Conservation (phyloP, 2,329 filamentous ascomycete species). For the Mycosphaerella sp. region DNA sequence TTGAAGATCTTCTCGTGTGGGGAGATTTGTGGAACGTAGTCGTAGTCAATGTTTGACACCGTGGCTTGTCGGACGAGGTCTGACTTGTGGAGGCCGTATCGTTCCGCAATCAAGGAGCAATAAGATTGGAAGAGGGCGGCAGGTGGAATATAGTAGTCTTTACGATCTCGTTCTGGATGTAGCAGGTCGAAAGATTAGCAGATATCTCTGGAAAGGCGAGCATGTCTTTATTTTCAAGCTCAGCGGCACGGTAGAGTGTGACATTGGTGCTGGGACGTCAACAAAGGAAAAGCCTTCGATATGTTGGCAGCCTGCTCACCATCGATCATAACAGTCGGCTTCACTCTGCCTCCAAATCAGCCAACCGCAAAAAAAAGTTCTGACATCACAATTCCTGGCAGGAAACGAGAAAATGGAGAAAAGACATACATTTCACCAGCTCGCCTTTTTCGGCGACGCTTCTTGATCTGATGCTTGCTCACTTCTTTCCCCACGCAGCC, state of each 20-base stretch:
- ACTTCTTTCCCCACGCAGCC: slow-evolving; percentile 73
- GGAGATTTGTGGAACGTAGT: slow-evolving; percentile 41
- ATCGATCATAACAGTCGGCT: slow-evolving; percentile 37
- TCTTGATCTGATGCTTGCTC: slow-evolving; percentile 69
- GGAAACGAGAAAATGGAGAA: not conserved
- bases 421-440: slow-evolving; percentile 10
- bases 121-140: slow-evolving; percentile 39
- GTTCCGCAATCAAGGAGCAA: slow-evolving; percentile 37
- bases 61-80: slow-evolving; percentile 55
- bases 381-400: no score
- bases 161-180: slow-evolving; percentile 38
- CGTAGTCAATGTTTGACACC: slow-evolving; percentile 57
- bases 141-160: slow-evolving; percentile 43
- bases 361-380: no score
- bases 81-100: slow-evolving; percentile 44
- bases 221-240: no score
- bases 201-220: no score
- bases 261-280: no score
- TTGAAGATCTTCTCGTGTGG: slow-evolving; percentile 56
- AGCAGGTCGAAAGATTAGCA: no score
- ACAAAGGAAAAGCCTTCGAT: no score
- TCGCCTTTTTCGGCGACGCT: slow-evolving; percentile 42
- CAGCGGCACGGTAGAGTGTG: no score
- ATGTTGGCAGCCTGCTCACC: no score
- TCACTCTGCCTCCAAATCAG: slow-evolving; percentile 7